A percentile compares a stretch with the other conserved stretches of the same genome.
Conservation (phyloP, 1,284 basidiomycete species). For the Cutaneotrichosporon cyanovorans region DNA sequence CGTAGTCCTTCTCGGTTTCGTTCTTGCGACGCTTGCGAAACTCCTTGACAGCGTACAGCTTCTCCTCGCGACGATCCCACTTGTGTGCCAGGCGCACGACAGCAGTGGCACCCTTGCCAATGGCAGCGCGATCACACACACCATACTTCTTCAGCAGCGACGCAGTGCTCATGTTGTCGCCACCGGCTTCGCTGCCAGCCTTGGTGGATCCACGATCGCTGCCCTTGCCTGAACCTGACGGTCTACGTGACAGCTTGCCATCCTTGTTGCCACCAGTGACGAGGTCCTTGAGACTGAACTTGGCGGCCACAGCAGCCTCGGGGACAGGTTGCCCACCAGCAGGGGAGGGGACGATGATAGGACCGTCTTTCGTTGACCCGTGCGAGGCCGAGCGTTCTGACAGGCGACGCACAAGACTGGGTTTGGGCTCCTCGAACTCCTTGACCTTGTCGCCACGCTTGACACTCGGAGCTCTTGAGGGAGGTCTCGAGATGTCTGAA, state of each 20-base stretch:
- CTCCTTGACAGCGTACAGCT: conserved; percentile 99
- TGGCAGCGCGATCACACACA: conserved; percentile 91
- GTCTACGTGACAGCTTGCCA: conserved; percentile 60
- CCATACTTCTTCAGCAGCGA: conserved; percentile 83
- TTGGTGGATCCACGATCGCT: conserved; percentile 41
- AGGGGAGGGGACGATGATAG: conserved; percentile 3
- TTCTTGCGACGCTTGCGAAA: conserved; percentile 97
- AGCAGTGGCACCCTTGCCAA: conserved; percentile 95
- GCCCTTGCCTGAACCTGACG: conserved; percentile 56
- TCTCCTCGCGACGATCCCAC: conserved; percentile 94
- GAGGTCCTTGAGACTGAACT: conserved; percentile 76
- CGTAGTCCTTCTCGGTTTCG: conserved; percentile 97
- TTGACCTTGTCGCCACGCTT: conserved; percentile 20
- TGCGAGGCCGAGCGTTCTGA: conserved; percentile 25
- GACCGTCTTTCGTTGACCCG: conserved; percentile 8
- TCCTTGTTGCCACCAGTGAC: conserved; percentile 49
- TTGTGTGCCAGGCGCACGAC: conserved; percentile 96
- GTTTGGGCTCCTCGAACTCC: conserved; percentile 10
- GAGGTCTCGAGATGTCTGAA: conserved; percentile 32
- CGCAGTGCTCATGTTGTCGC: conserved; percentile 41
- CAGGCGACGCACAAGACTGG: conserved; percentile 14
- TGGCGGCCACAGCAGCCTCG: conserved; percentile 49
- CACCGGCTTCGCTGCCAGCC: conserved; percentile 35
- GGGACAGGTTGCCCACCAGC: conserved; percentile 9
- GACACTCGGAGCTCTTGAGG: conserved; percentile 30